A percentile compares a stretch with the other conserved stretches of the same genome.
These are phyloP conservation scores for Lomentospora prolificans DNA, from an alignment of 2,329 filamentous ascomycete genomes.

Conservation along the genomic window DNA sequence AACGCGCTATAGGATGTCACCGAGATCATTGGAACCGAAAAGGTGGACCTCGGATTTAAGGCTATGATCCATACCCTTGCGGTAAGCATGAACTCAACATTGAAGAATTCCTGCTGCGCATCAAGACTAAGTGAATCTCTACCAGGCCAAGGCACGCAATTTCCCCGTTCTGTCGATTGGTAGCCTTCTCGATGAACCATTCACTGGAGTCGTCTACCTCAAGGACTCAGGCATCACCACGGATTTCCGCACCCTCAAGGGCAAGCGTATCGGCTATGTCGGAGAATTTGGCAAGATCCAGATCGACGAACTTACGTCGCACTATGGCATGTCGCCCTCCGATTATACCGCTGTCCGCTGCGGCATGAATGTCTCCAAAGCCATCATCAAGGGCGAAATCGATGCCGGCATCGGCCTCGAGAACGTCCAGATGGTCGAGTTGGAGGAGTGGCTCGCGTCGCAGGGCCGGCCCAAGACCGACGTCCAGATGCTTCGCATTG, in stretches of 20 bases:
- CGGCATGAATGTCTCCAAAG: constrained; percentile 72
- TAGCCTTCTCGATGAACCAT: constrained; percentile 68
- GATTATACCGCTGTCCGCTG: constrained; percentile 72
- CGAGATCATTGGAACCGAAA: constrained; percentile 67
- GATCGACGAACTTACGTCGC: constrained; percentile 69
- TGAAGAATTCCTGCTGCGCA: neutral
- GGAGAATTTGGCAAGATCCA: constrained; percentile 78
- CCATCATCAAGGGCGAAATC: constrained; percentile 62
- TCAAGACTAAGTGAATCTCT: neutral
- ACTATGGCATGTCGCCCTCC: constrained; percentile 63
- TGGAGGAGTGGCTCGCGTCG: constrained; percentile 61
- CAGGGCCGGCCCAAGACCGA: constrained; percentile 55
- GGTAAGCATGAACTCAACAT: constrained; percentile 27
- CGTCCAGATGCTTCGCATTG: constrained; percentile 73
- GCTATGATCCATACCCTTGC: constrained; percentile 77
- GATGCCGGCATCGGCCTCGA: constrained; percentile 69
- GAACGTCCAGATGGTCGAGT: constrained; percentile 76
- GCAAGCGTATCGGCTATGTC: constrained; percentile 70
- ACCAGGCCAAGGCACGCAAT: constrained; percentile 60
- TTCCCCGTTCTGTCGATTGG: constrained; percentile 66
- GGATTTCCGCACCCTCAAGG: constrained; percentile 65
- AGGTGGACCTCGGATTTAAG: constrained; percentile 72
- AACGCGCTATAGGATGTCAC: constrained; percentile 53
- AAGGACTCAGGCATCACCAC: constrained; percentile 64
- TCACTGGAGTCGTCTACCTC: constrained; percentile 70